phyloP scores from a whole-genome alignment of 2,329 filamentous ascomycete species.

The Epichloe gansuensis region DNA sequence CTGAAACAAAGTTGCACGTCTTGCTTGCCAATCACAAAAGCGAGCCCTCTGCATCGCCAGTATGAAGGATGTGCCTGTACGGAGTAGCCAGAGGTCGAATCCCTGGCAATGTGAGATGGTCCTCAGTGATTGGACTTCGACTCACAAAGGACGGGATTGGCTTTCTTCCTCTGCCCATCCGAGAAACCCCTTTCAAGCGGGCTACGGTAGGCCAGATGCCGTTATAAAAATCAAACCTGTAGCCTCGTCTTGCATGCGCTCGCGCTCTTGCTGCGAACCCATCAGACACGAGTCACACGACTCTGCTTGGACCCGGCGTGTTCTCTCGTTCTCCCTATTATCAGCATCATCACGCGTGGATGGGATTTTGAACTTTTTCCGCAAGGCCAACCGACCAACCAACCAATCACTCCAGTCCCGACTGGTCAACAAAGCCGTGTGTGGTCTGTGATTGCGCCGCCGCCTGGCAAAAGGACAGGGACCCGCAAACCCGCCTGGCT shows the following conservation, averaged over 20 bases:
- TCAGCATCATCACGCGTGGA: not conserved
- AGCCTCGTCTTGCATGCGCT: not conserved
- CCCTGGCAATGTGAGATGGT: not conserved
- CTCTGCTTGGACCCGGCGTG: not conserved
- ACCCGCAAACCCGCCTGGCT: conserved; percentile 2
- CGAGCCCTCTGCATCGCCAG: not conserved
- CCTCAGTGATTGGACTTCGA: not conserved
- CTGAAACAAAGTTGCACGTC: not conserved
- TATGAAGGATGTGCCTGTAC: not conserved
- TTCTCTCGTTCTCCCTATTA: not conserved
- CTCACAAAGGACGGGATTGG: not conserved
- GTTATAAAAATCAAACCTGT: not conserved
- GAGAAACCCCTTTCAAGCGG: not conserved
- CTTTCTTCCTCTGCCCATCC: not conserved
- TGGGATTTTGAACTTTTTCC: not conserved
- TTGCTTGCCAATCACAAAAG: not conserved
- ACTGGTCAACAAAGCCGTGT: not conserved
- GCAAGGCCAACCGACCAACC: not conserved
- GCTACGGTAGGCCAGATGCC: too few relatives aligned
- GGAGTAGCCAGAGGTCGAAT: not conserved
- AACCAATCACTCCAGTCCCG: not conserved
- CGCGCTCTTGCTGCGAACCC: not conserved
- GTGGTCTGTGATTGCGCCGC: not conserved
- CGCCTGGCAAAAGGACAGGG: not conserved
- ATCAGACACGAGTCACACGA: not conserved